phyloP scores from a whole-genome alignment of 148 eudicot genomes.

The Rhododendron williamsianum region DNA sequence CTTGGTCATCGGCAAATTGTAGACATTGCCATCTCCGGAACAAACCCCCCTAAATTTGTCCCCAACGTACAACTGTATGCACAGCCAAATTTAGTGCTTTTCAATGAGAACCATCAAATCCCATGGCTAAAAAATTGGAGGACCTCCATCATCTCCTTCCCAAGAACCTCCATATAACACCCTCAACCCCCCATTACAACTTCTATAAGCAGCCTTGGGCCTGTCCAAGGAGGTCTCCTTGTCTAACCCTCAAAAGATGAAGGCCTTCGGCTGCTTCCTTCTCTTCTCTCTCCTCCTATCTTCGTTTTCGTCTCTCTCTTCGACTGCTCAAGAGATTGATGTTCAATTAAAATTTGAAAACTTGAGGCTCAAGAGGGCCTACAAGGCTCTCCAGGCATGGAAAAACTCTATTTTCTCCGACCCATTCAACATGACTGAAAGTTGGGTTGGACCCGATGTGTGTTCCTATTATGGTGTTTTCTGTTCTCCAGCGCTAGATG shows the following conservation, averaged over 20 bases:
- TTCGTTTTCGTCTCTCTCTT: background rate
- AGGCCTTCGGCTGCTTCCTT: constrained; percentile 5
- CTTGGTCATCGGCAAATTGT: background rate
- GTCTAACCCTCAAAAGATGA: background rate
- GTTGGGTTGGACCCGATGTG: constrained; percentile 14
- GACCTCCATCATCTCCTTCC: constrained; percentile 3
- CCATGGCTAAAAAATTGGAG: background rate
- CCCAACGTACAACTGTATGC: background rate
- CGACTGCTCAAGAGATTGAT: background rate
- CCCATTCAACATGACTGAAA: background rate
- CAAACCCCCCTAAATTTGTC: background rate
- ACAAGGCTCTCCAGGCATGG: constrained; percentile 12
- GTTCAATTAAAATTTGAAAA: background rate
- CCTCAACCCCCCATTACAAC: background rate
- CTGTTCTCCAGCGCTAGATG: constrained; percentile 16
- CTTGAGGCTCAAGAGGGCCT: background rate
- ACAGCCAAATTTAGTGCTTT: background rate
- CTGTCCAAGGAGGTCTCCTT: background rate
- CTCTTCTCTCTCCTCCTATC: background rate
- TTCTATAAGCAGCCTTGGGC: constrained; percentile 15
- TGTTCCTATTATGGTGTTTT: constrained; percentile 16
- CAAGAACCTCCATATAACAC: background rate
- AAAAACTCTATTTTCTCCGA: background rate
- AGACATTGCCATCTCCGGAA: background rate
- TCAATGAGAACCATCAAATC: background rate